Evolutionary conservation across 345 rosid genomes (phyloP), one percentile per base, ranked within the genome.

Genomic region (Rhodamnia rubescens): DNA sequence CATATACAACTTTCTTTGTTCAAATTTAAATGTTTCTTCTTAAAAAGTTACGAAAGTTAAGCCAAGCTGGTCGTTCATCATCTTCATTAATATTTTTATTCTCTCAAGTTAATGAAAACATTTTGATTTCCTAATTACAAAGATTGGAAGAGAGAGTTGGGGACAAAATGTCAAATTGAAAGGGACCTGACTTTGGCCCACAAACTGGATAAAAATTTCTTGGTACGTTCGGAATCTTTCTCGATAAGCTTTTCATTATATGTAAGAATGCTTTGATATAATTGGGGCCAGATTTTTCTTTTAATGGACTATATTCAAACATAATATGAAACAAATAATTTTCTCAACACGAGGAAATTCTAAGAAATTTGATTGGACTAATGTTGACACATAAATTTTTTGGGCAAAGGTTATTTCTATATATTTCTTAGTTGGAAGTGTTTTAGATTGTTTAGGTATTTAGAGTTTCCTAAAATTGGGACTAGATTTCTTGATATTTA

Each of bases 401-500:
- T 29, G 0, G 44, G 11, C 24, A 64, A 14, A 4, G 0, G 11
- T 0, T 0, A 32, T 2, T 29, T 64, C 44, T 5, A 1, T 40
- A 16, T 29, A 64, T 1, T 64, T 29, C 32, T 29, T 20, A 29
- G 18, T 64, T 64, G 75, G 75, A 29, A 64, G 11, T 16, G 0
- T 7, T 18, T 61, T 29, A 2, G 36, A 61, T 61, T 61, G 40
- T 15, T 61, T 61, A 29, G 42, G 74, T 40, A 29, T 27, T 29
- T 7, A 61, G 11, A 29, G 0, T 29, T 61, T 61, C 22, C 75
- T 29, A 29, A 61, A 29, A 4, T 29, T 15, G 21, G 42, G 75
- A 61, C 42, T 61, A 61, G 11, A 61, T 29, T 61, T 29, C 42
- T 61, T 29, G 42, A 61, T 29, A 61, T 29, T 1, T 13, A 61